Conservation (phyloP, 768 basidiomycete species). For the Boletus huronensis region DNA sequence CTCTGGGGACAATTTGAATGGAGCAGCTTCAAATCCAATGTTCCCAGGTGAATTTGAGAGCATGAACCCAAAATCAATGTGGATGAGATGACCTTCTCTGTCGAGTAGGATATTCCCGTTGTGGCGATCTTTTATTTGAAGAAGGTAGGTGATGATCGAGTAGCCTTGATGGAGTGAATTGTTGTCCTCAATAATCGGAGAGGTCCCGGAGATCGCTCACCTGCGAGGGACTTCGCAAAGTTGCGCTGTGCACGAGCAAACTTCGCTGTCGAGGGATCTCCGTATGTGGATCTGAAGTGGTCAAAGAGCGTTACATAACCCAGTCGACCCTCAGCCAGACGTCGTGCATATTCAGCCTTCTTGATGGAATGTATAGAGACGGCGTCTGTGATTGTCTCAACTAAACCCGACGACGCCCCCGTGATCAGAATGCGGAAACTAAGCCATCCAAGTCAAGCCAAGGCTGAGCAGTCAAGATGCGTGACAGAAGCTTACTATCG, state of each 20-base stretch:
- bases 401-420: slow-evolving; percentile 86
- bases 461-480: neutral
- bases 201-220: slow-evolving; percentile 34
- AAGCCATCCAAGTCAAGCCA: slow-evolving; percentile 1
- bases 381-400: slow-evolving; percentile 97
- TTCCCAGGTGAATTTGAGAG: slow-evolving; percentile 95
- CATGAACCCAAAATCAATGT: slow-evolving; percentile 99
- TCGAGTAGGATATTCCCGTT: slow-evolving; percentile 98
- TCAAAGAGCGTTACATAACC: slow-evolving; percentile 89
- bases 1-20: slow-evolving; percentile 93
- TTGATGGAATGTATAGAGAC: slow-evolving; percentile 99
- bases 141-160: slow-evolving; percentile 91
- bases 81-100: slow-evolving; percentile 89
- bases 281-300: slow-evolving; percentile 89
- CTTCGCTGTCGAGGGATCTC: slow-evolving; percentile 80
- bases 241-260: slow-evolving; percentile 89
- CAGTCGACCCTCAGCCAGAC: slow-evolving; percentile 73
- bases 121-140: slow-evolving; percentile 98
- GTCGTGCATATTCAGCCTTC: slow-evolving; percentile 94
- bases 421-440: slow-evolving; percentile 97
- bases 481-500: slow-evolving; percentile 61
- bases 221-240: slow-evolving; percentile 89
- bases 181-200: neutral
- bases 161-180: slow-evolving; percentile 55
- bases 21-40: slow-evolving; percentile 98